Evolutionary conservation across 352 stramenopile species (phyloP).

Genomic region (Paralagenidium karlingii): DNA sequence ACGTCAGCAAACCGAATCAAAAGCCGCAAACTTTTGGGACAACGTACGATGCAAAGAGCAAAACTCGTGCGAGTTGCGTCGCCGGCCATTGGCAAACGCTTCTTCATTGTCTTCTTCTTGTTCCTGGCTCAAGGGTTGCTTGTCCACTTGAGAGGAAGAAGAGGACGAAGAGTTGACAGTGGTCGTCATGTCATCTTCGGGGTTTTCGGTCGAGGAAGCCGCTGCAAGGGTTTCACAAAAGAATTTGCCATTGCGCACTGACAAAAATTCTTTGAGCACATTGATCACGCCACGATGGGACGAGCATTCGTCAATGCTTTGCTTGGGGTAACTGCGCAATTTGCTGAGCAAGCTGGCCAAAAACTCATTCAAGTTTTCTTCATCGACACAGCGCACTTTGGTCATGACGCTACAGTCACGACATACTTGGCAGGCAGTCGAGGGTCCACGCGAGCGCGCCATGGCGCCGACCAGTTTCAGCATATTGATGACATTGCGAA

Average conservation of each 20-base stretch:
- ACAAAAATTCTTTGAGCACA: slow-evolving; percentile 79
- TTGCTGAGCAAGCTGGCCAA: slow-evolving; percentile 33
- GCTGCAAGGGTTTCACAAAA: too few species aligned
- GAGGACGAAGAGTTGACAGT: too few species aligned
- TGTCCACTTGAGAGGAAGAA: too few species aligned
- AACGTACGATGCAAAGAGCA: too few species aligned
- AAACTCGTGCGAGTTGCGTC: too few species aligned
- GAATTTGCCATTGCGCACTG: slow-evolving; percentile 59
- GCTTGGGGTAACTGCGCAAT: slow-evolving; percentile 25
- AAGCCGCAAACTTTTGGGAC: too few species aligned
- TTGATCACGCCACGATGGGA: slow-evolving; percentile 60
- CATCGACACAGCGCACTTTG: slow-evolving; percentile 29
- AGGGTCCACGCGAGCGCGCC: slow-evolving; percentile 19
- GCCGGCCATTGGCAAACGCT: too few species aligned
- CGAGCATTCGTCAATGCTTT: slow-evolving; percentile 38
- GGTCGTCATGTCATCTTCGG: too few species aligned
- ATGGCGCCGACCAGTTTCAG: slow-evolving; percentile 67
- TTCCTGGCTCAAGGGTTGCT: too few species aligned
- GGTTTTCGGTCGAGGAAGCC: too few species aligned
- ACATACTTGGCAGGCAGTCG: slow-evolving; percentile 36
- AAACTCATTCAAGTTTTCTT: slow-evolving; percentile 45
- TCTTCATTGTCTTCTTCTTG: too few species aligned
- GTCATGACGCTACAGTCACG: slow-evolving; percentile 24
- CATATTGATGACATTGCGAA: slow-evolving; percentile 72
- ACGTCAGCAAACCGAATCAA: too few species aligned